A percentile compares a stretch with the other conserved stretches of the same genome.
phyloP scores from a whole-genome alignment of 352 stramenopile species.

The Elongisporangium prolatum region DNA sequence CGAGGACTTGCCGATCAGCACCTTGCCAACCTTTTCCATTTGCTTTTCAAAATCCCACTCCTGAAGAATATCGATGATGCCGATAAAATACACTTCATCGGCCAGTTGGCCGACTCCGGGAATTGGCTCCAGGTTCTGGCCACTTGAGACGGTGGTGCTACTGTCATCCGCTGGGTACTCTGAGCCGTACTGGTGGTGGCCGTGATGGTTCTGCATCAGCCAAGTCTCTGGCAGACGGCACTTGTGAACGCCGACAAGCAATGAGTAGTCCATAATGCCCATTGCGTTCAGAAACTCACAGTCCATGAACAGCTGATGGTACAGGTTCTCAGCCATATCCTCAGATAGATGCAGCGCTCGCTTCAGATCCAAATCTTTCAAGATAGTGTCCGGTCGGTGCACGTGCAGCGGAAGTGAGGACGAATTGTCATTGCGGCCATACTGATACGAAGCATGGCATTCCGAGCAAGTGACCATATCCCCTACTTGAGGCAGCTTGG shows the following conservation, averaged over 20 bases:
- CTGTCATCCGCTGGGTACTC: slow-evolving; percentile 1
- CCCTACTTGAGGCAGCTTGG: slow-evolving; percentile 35
- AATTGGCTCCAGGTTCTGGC: slow-evolving; percentile 20
- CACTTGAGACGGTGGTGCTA: slow-evolving; percentile 1
- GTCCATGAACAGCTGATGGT: slow-evolving; percentile 47
- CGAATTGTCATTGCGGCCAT: slow-evolving; percentile 24
- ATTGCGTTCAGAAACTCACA: slow-evolving; percentile 61
- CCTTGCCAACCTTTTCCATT: slow-evolving; percentile 69
- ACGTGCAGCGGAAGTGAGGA: slow-evolving; percentile 31
- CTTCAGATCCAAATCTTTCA: slow-evolving; percentile 66
- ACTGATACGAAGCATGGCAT: slow-evolving; percentile 52
- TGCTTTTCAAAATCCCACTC: slow-evolving; percentile 83
- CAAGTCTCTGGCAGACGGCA: slow-evolving; percentile 30
- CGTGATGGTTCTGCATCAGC: slow-evolving; percentile 9
- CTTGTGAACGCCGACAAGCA: slow-evolving; percentile 68
- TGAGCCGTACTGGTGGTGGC: not conserved
- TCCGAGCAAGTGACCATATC: slow-evolving; percentile 63
- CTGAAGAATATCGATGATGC: slow-evolving; percentile 84
- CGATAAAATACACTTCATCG: slow-evolving; percentile 73
- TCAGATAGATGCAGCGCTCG: slow-evolving; percentile 35
- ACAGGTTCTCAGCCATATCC: slow-evolving; percentile 24
- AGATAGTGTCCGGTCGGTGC: slow-evolving; percentile 60
- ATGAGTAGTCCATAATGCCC: slow-evolving; percentile 80
- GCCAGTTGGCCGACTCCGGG: slow-evolving; percentile 17
- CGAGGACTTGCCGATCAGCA: slow-evolving; percentile 56